phyloP scores from a whole-genome alignment of 768 basidiomycete species.

The Galerina marginata region DNA sequence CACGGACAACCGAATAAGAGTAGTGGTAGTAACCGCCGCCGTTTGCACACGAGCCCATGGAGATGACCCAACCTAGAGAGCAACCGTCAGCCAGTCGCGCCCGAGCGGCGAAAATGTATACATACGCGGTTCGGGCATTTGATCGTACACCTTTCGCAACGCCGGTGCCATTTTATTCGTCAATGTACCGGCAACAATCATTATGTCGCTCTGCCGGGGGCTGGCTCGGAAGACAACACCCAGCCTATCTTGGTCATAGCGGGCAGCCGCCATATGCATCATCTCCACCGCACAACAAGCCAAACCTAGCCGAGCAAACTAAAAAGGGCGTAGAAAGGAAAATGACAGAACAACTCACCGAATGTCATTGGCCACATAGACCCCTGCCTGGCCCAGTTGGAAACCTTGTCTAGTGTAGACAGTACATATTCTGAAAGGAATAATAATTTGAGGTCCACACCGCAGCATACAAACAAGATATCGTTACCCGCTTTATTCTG shows the following conservation, averaged over 20 bases:
- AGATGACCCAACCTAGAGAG: conserved; percentile 90
- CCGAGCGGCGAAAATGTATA: conserved; percentile 17
- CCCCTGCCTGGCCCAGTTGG: conserved; percentile 97
- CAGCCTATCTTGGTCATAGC: conserved; percentile 97
- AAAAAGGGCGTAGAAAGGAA: conserved; percentile 1
- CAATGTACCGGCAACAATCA: conserved; percentile 98
- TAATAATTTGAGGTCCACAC: background rate
- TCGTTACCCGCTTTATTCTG: conserved; percentile 83
- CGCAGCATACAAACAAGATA: conserved; percentile 19
- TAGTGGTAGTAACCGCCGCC: conserved; percentile 98
- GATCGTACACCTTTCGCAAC: conserved; percentile 93
- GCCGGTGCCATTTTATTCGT: conserved; percentile 99
- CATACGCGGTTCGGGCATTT: conserved; percentile 97
- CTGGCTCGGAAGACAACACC: conserved; percentile 99
- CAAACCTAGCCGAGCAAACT: conserved; percentile 60
- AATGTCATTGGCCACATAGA: conserved; percentile 99
- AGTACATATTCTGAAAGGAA: conserved; percentile 84
- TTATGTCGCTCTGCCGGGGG: conserved; percentile 95
- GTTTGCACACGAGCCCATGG: conserved; percentile 99
- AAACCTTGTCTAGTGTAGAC: conserved; percentile 93
- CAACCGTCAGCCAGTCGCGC: background rate
- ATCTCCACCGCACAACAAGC: conserved; percentile 99
- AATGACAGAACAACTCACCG: conserved; percentile 43
- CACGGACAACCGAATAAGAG: conserved; percentile 97
- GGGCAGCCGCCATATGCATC: conserved; percentile 99